Conservation (phyloP, 441 rosid species). For the Capsella rubella region DNA sequence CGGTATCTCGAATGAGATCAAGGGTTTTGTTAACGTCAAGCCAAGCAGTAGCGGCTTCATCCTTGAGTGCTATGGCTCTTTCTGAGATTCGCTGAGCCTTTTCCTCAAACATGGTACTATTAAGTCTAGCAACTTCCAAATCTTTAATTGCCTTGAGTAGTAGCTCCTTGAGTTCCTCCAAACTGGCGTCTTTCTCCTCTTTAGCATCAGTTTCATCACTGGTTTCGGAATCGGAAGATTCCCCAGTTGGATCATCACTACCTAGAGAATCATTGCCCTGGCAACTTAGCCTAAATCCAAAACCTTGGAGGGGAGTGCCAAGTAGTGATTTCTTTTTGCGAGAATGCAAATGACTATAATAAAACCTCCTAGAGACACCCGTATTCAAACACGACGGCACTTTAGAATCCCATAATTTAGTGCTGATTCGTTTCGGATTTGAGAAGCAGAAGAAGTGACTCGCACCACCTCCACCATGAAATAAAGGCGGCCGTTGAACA, state of each 20-base stretch:
- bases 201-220: conserved; percentile 40
- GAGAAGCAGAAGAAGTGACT: conserved; percentile 39
- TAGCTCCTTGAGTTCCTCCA: conserved; percentile 71
- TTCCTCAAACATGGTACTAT: conserved; percentile 87
- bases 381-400: conserved; percentile 37
- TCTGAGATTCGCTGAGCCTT: conserved; percentile 92
- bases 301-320: conserved; percentile 42
- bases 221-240: conserved; percentile 49
- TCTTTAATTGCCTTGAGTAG: conserved; percentile 67
- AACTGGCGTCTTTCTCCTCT: conserved; percentile 51
- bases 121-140: conserved; percentile 78
- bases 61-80: conserved; percentile 88
- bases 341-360: conserved; percentile 33
- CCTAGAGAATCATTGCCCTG: conserved; percentile 76
- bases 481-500: conserved; percentile 50
- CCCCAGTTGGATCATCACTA: conserved; percentile 53
- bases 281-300: conserved; percentile 51
- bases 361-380: conserved; percentile 1
- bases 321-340: conserved; percentile 41
- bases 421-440: conserved; percentile 48
- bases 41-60: conserved; percentile 75
- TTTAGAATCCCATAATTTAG: conserved; percentile 46
- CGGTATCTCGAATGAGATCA: conserved; percentile 61
- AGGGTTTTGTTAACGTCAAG: conserved; percentile 63
- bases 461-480: conserved; percentile 32